These are phyloP conservation scores for Dendrobium chrysotoxum DNA, from an alignment of 106 monocot species.

Conservation along the genomic window DNA sequence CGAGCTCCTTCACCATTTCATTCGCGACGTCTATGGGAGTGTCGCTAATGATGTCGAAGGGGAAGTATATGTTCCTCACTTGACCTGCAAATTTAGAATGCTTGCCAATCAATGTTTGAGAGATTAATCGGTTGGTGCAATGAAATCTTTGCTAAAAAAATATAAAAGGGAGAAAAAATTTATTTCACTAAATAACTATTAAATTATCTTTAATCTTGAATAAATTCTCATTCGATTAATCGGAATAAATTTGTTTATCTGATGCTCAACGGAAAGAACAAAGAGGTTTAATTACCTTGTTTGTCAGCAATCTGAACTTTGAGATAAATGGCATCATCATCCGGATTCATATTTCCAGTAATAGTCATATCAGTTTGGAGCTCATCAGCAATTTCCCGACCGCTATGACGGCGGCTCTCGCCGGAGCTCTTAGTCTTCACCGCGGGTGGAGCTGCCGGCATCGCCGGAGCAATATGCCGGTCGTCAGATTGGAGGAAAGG, in stretches of 20 bases:
- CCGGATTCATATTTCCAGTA: slow-evolving; percentile 84
- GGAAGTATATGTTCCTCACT: slow-evolving; percentile 82
- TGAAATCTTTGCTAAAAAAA: too few species aligned
- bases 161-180: too few species aligned
- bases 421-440: not conserved
- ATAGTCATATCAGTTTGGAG: slow-evolving; percentile 58
- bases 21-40: slow-evolving; percentile 78
- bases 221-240: too few species aligned
- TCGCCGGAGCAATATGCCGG: not conserved
- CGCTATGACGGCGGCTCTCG: not conserved
- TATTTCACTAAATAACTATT: too few species aligned
- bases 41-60: slow-evolving; percentile 78
- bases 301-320: slow-evolving; percentile 78
- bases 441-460: not conserved
- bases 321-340: slow-evolving; percentile 82
- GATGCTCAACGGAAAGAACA: not conserved
- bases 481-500: slow-evolving; percentile 50
- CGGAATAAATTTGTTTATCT: too few species aligned
- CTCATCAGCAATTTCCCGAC: not conserved
- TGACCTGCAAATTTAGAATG: slow-evolving; percentile 27
- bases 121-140: too few species aligned
- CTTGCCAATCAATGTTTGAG: too few species aligned
- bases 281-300: slow-evolving; percentile 32
- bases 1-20: slow-evolving; percentile 97
- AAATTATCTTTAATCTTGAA: too few species aligned